phyloP scores from a whole-genome alignment of 2,329 filamentous ascomycete species.

The Sarocladium brachiariae region DNA sequence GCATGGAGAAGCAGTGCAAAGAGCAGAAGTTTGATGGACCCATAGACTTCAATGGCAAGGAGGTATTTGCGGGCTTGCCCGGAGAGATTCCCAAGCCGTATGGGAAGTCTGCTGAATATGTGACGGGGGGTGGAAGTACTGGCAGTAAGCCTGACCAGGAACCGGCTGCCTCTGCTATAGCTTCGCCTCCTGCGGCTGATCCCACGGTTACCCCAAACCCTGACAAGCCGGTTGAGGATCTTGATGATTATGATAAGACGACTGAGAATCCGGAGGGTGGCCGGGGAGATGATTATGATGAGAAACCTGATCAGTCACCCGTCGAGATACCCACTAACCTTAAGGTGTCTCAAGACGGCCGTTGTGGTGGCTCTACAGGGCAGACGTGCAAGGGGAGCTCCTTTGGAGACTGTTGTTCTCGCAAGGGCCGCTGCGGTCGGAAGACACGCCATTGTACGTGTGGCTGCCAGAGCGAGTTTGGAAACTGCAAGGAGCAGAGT shows the following conservation, averaged over 20 bases:
- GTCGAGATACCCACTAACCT: slow-evolving; percentile 4
- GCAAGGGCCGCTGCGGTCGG: slow-evolving; percentile 30
- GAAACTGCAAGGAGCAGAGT: slow-evolving; percentile 21
- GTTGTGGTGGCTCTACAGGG: slow-evolving; percentile 31
- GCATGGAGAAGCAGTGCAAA: slow-evolving; percentile 37
- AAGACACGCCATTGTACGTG: slow-evolving; percentile 28
- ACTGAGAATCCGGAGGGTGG: background rate
- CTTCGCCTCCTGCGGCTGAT: slow-evolving; percentile 8
- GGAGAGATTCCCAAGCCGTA: slow-evolving; percentile 28
- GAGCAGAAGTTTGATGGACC: slow-evolving; percentile 39
- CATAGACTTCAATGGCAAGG: slow-evolving; percentile 32
- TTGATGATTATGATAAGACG: background rate
- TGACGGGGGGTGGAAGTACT: slow-evolving; percentile 11
- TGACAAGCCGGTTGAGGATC: slow-evolving; percentile 4
- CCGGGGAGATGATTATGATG: slow-evolving; percentile 5
- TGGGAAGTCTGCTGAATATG: slow-evolving; percentile 17
- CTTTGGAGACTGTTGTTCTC: slow-evolving; percentile 38
- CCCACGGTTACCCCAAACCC: background rate
- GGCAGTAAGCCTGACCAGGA: slow-evolving; percentile 10
- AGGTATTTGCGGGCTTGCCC: slow-evolving; percentile 23
- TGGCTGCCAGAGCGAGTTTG: slow-evolving; percentile 30
- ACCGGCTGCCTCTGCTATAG: slow-evolving; percentile 9
- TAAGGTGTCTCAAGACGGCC: slow-evolving; percentile 31
- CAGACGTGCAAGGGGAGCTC: slow-evolving; percentile 34
- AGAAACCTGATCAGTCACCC: slow-evolving; percentile 2